These are phyloP conservation scores for Cystoderma amianthinum DNA, from an alignment of 768 basidiomycete genomes.

Conservation along the genomic window DNA sequence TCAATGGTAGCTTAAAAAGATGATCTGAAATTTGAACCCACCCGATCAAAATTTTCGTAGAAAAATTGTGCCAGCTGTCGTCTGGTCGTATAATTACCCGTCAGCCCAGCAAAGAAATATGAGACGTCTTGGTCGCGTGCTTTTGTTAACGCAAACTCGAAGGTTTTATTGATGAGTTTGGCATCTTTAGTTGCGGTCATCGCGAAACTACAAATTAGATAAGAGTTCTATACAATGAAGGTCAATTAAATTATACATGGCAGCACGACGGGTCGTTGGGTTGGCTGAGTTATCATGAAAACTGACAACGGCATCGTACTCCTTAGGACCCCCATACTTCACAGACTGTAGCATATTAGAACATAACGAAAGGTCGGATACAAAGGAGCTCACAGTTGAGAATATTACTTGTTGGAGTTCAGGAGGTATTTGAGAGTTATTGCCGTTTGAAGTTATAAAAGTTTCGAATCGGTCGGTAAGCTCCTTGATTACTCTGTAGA, in stretches of 20 bases:
- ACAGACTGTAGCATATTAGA: slow-evolving; percentile 51
- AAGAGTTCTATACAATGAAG: not conserved
- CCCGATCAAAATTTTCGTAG: slow-evolving; percentile 26
- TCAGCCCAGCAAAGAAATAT: slow-evolving; percentile 57
- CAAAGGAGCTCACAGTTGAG: not conserved
- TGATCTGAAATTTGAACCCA: not conserved
- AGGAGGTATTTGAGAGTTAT: slow-evolving; percentile 72
- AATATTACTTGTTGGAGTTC: slow-evolving; percentile 41
- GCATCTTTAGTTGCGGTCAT: slow-evolving; percentile 56
- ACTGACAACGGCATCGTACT: slow-evolving; percentile 66
- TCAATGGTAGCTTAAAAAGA: not conserved
- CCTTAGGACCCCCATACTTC: slow-evolving; percentile 61
- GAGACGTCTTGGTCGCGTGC: slow-evolving; percentile 55
- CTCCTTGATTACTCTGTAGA: slow-evolving; percentile 64
- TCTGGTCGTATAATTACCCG: slow-evolving; percentile 47
- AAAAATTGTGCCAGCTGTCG: slow-evolving; percentile 54
- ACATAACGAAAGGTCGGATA: no score
- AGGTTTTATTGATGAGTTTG: slow-evolving; percentile 52
- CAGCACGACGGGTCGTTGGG: slow-evolving; percentile 63
- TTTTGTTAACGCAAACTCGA: slow-evolving; percentile 48
- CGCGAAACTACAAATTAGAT: slow-evolving; percentile 42
- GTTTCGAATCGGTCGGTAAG: slow-evolving; percentile 56
- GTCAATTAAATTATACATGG: slow-evolving; percentile 37
- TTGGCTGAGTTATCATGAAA: slow-evolving; percentile 70
- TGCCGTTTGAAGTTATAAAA: slow-evolving; percentile 70